Conservation (phyloP, 371 early-diverging fungal genomes). For the Apophysomyces trapeziformis region DNA sequence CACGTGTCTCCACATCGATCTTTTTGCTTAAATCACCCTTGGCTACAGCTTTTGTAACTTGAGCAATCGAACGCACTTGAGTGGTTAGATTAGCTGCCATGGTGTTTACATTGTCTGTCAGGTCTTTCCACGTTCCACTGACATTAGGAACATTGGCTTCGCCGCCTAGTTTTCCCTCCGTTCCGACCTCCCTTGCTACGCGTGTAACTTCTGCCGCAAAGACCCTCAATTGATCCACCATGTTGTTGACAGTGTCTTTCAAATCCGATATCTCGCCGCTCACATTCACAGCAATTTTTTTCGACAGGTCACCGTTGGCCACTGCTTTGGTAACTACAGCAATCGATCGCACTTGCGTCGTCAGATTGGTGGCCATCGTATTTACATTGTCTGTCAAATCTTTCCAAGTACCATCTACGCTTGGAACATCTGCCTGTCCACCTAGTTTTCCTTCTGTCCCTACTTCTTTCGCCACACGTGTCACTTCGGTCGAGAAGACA, state of each 20-base stretch:
- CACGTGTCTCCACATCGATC: conserved; percentile 46
- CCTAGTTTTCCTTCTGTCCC: conserved; percentile 39
- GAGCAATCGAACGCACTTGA: conserved; percentile 70
- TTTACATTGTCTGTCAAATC: conserved; percentile 45
- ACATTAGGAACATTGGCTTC: conserved; percentile 53
- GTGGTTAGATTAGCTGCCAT: conserved; percentile 61
- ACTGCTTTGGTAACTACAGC: conserved; percentile 38
- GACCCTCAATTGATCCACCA: conserved; percentile 50
- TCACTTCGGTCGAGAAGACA: conserved; percentile 16
- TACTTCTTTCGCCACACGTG: conserved; percentile 17
- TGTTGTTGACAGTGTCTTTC: conserved; percentile 51
- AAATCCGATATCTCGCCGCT: conserved; percentile 56
- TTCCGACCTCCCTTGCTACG: conserved; percentile 64
- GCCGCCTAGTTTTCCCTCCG: conserved; percentile 61
- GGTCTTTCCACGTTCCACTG: conserved; percentile 68
- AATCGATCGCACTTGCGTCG: conserved; percentile 32
- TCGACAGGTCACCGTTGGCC: conserved; percentile 26
- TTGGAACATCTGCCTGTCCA: conserved; percentile 30
- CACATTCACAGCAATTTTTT: conserved; percentile 18
- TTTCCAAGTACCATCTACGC: conserved; percentile 48
- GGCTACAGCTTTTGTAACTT: conserved; percentile 65
- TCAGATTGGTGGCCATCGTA: conserved; percentile 29
- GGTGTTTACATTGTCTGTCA: conserved; percentile 62
- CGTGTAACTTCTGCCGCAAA: conserved; percentile 65
- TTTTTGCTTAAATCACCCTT: conserved; percentile 55